Evolutionary conservation across 2,329 filamentous ascomycete genomes (phyloP).

Genomic region (Amauroascus verrucosus): DNA sequence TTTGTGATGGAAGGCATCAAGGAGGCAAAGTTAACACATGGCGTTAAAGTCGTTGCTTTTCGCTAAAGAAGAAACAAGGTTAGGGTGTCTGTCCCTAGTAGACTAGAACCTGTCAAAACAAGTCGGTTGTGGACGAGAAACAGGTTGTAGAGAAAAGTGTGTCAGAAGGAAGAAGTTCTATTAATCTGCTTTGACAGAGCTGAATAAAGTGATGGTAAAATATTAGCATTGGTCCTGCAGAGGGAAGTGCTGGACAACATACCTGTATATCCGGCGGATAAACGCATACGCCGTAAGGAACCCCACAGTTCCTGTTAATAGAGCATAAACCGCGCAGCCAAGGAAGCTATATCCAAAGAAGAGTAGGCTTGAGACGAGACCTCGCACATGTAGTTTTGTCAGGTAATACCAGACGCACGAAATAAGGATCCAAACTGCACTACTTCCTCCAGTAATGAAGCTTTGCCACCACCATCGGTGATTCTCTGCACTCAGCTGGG

Average conservation of each 20-base stretch:
- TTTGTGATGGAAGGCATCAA: neutral
- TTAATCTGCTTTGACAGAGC: conserved; percentile 18
- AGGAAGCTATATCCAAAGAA: conserved; percentile 81
- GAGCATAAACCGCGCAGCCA: conserved; percentile 68
- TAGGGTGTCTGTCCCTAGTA: neutral
- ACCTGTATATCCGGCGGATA: conserved; percentile 73
- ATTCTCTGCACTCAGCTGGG: conserved; percentile 74
- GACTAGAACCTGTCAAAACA: no score
- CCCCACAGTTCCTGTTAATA: conserved; percentile 72
- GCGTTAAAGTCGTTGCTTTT: neutral
- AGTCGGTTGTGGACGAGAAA: neutral
- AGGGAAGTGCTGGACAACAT: conserved; percentile 27
- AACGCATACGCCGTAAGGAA: conserved; percentile 78
- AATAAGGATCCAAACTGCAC: conserved; percentile 67
- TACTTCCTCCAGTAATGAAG: conserved; percentile 67
- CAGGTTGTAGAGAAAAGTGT: neutral
- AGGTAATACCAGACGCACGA: conserved; percentile 81
- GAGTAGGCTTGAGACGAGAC: conserved; percentile 65
- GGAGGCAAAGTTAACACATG: neutral
- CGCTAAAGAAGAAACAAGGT: neutral
- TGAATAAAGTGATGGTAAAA: neutral
- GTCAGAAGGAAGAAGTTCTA: neutral
- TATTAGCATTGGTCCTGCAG: neutral
- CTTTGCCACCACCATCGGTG: conserved; percentile 91
- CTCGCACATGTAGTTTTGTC: conserved; percentile 67